phyloP scores from a whole-genome alignment of 2,329 filamentous ascomycete species.

The Trichoderma arundinaceum region DNA sequence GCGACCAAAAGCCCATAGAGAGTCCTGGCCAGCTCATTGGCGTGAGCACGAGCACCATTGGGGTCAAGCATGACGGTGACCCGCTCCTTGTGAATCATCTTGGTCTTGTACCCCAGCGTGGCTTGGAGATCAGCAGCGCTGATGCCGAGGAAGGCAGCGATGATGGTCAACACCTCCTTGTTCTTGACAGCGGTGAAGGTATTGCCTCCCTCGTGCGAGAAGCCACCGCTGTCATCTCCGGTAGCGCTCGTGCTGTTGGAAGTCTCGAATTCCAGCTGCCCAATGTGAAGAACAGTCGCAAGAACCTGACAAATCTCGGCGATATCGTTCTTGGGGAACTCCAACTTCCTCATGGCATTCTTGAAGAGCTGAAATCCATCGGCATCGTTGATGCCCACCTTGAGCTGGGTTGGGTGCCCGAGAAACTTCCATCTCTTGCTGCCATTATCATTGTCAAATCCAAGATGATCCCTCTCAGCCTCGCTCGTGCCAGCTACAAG shows the following conservation, averaged over 20 bases:
- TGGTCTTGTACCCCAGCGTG: slow-evolving; percentile 93
- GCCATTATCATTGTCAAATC: slow-evolving; percentile 60
- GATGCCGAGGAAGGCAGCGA: slow-evolving; percentile 95
- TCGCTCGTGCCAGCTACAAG: slow-evolving; percentile 88
- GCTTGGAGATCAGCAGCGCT: slow-evolving; percentile 80
- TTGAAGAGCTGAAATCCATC: slow-evolving; percentile 98
- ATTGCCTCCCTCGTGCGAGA: slow-evolving; percentile 91
- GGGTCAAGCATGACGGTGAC: slow-evolving; percentile 99
- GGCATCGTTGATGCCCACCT: slow-evolving; percentile 93
- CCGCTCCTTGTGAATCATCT: slow-evolving; percentile 92
- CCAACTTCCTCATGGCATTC: slow-evolving; percentile 88
- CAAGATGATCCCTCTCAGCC: slow-evolving; percentile 86
- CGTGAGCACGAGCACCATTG: slow-evolving; percentile 84
- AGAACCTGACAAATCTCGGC: slow-evolving; percentile 96
- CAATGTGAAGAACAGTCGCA: slow-evolving; percentile 93
- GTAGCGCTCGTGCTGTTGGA: slow-evolving; percentile 77
- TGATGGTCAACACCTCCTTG: slow-evolving; percentile 82
- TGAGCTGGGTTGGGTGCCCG: slow-evolving; percentile 94
- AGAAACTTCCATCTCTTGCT: slow-evolving; percentile 94
- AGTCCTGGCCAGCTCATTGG: slow-evolving; percentile 90
- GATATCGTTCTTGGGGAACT: slow-evolving; percentile 91
- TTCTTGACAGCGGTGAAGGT: slow-evolving; percentile 88
- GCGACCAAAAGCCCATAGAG: slow-evolving; percentile 93
- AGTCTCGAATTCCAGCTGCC: slow-evolving; percentile 91
- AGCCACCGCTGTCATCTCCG: slow-evolving; percentile 92